A percentile compares a stretch with the other conserved stretches of the same genome.
phyloP scores from a whole-genome alignment of 345 rosid genomes.

The Rhodomyrtus tomentosa region DNA sequence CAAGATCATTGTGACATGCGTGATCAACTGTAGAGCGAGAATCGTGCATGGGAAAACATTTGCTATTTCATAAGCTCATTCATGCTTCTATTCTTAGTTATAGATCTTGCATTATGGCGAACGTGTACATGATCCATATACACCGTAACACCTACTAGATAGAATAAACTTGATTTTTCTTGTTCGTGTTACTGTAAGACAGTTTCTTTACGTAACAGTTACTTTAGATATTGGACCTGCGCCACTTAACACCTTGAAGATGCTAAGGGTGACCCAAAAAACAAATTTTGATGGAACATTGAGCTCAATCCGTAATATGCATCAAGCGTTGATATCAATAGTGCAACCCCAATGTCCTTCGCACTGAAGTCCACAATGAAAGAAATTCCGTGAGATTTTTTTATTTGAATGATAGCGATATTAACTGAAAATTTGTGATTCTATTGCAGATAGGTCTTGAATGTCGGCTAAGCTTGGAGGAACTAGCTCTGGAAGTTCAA shows the following conservation, averaged over 20 bases:
- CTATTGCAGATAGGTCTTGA: conserved; percentile 38
- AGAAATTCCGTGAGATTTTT: neutral
- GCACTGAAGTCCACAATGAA: neutral
- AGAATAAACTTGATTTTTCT: neutral
- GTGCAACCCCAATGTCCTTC: neutral
- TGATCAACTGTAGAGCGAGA: neutral
- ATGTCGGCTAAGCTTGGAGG: conserved; percentile 73
- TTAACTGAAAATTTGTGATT: neutral
- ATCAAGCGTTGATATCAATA: neutral
- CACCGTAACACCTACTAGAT: neutral
- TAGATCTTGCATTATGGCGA: neutral
- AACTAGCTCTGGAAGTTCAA: conserved; percentile 74
- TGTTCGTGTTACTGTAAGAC: neutral
- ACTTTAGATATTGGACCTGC: neutral
- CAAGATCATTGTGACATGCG: neutral
- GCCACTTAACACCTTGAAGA: neutral
- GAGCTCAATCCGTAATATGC: neutral
- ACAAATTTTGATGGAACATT: neutral
- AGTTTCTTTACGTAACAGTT: neutral
- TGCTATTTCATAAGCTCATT: neutral
- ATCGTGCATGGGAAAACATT: neutral
- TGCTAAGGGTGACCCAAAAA: neutral
- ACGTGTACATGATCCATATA: neutral
- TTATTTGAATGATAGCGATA: neutral
- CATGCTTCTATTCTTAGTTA: neutral